Evolutionary conservation across 2,329 filamentous ascomycete genomes (phyloP).

Genomic region (Arachnomyces sp.): DNA sequence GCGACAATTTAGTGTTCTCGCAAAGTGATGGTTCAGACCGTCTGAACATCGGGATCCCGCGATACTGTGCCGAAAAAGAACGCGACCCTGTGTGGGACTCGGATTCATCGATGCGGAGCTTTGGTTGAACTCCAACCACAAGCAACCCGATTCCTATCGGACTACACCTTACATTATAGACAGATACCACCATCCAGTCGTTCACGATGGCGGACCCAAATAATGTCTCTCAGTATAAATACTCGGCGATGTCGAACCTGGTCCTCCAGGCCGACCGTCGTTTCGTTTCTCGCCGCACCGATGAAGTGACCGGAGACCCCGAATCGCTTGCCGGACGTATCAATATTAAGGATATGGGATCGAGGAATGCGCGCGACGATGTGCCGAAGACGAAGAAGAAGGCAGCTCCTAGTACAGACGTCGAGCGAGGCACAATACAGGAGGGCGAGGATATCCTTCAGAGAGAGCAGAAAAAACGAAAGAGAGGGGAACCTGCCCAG

Average conservation of each 20-base stretch:
- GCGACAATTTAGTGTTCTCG: no score
- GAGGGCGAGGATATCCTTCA: constrained; percentile 79
- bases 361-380: constrained; percentile 66
- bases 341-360: constrained; percentile 91
- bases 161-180: no score
- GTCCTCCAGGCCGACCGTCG: constrained; percentile 98
- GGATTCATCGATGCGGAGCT: no score
- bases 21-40: no score
- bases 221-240: constrained; percentile 94
- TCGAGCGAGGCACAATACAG: constrained; percentile 65
- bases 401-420: constrained; percentile 53
- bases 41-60: no score
- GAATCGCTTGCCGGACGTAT: constrained; percentile 93
- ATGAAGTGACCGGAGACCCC: constrained; percentile 93
- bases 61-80: no score
- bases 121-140: no score
- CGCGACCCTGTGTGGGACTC: no score
- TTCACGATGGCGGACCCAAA: constrained; percentile 59
- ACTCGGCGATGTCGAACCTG: constrained; percentile 99
- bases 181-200: neutral
- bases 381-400: constrained; percentile 75
- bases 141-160: no score
- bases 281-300: constrained; percentile 82
- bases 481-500: constrained; percentile 62
- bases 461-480: constrained; percentile 78